Conservation (phyloP, 2,329 filamentous ascomycete genomes). For the Cryphonectria parasitica region DNA sequence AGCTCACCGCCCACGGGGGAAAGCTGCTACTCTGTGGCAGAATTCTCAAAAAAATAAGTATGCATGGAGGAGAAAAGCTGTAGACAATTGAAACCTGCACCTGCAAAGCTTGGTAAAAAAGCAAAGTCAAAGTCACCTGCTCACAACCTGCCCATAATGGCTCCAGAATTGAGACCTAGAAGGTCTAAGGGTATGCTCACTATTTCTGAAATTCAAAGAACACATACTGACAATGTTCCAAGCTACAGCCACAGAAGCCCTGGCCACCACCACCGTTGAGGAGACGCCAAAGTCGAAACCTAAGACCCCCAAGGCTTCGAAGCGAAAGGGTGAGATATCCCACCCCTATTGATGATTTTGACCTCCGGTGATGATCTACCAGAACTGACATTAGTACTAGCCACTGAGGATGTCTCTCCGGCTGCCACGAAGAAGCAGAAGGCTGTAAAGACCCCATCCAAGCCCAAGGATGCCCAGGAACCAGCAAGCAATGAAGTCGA, state of each 20-base stretch:
- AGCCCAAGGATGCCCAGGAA: constrained; percentile 14
- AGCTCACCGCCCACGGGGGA: constrained; percentile 8
- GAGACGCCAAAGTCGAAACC: constrained; percentile 27
- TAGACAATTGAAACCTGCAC: background rate
- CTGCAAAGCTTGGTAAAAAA: background rate
- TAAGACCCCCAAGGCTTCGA: constrained; percentile 26
- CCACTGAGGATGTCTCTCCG: constrained; percentile 27
- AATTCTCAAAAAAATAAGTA: constrained; percentile 24
- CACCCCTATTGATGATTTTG: background rate
- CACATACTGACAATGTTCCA: constrained; percentile 17
- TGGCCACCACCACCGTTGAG: constrained; percentile 15
- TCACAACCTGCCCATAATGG: constrained; percentile 21
- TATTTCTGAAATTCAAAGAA: background rate
- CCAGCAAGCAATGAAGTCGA: constrained; percentile 10
- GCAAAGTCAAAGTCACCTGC: background rate
- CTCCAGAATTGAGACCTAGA: constrained; percentile 28
- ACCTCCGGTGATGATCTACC: background rate
- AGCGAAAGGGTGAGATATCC: constrained; percentile 27
- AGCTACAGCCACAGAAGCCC: constrained; percentile 15
- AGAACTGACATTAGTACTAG: constrained; percentile 13
- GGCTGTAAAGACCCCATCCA: constrained; percentile 24
- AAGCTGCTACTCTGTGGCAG: constrained; percentile 21
- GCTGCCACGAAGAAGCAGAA: constrained; percentile 28
- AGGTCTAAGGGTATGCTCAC: constrained; percentile 23
- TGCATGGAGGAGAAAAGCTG: constrained; percentile 20